Conservation (phyloP, 2,329 filamentous ascomycete genomes). For the Botrytis aclada region DNA sequence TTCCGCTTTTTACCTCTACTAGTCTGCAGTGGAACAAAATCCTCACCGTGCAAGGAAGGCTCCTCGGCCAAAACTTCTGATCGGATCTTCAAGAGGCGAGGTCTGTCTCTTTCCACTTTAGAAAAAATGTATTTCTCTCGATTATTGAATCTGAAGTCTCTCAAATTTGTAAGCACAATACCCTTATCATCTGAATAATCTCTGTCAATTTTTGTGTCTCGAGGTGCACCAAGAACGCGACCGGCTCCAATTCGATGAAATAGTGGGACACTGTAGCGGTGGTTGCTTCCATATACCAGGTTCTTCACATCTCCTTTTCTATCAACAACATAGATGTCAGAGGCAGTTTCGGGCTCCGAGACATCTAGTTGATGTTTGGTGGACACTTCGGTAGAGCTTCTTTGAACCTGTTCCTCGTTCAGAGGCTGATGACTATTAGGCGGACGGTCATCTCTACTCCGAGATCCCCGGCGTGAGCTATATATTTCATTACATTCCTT, state of each 20-base stretch:
- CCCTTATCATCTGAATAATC: conserved; percentile 50
- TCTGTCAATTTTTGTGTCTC: conserved; percentile 63
- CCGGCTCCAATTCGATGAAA: conserved; percentile 71
- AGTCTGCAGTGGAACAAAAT: conserved; percentile 49
- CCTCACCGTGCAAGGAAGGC: conserved; percentile 33
- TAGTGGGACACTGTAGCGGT: conserved; percentile 66
- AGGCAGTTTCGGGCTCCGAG: conserved; percentile 9
- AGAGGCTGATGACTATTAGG: not conserved
- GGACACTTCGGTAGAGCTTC: not conserved
- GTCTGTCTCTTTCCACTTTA: conserved; percentile 41
- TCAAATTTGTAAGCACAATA: conserved; percentile 46
- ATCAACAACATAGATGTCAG: conserved; percentile 60
- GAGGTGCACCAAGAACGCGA: conserved; percentile 63
- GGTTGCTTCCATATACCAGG: conserved; percentile 67
- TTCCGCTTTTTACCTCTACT: conserved; percentile 37
- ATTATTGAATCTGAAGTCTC: conserved; percentile 36
- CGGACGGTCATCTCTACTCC: conserved; percentile 18
- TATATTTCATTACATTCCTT: conserved; percentile 26
- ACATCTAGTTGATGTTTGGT: conserved; percentile 16
- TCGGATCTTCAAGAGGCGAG: conserved; percentile 44
- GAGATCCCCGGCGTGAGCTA: conserved; percentile 1
- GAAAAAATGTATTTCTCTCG: conserved; percentile 48
- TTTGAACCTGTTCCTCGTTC: not conserved
- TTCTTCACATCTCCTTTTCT: conserved; percentile 74
- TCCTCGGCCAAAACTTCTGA: conserved; percentile 34